Evolutionary conservation across 1,284 basidiomycete species (phyloP), one percentile per base, ranked within the genome.

Genomic region (Lentinula novae-zelandiae): DNA sequence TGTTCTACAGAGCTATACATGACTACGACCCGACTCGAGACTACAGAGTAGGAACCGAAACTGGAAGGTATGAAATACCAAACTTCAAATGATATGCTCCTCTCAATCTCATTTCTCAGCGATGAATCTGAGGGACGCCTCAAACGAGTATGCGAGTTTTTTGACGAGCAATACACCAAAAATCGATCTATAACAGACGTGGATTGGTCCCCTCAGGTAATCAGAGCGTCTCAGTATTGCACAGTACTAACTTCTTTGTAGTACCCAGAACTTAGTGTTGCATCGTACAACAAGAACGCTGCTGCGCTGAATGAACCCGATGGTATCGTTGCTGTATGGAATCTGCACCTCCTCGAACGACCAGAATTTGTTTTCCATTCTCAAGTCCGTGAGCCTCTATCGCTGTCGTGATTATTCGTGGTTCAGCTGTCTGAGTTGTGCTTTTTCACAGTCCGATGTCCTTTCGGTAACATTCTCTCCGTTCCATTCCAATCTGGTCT

Each of bases 341-440:
- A 99, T 72, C 76, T 96, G 55, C 97, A 99, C 70, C 78, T 98
- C 2, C 82, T 93, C 2, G 95, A 98, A 69, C 83, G 96, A 65
- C 96, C 97, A 17, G 97, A 99, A 73, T 99, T 98, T 67, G 84
- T 98, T 55, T 98, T 99, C 75, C 95, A 98, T 72, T 95, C 97
- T 1, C 96, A 96, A 77, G 94, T 95, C 65, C 57, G 78, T 72
- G 52, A 65, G 48, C 36, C 44, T 36, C 52, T 40, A 54, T 54
- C 13, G 61, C 49, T 46, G 17, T 33, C n/a, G 22, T 38, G 31
- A 9, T 60, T 31, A 36, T 39, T 50, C 36, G 38, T 27, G n/a
- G 64, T 57, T 22, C 63, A 13, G 38, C 62, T 59, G 0, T 27
- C 49, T 70, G 63, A 39, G 13, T 69, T 40, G 13, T 27, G 48